Percentiles rank a stretch among this genome's conserved stretches.
These are phyloP conservation scores for Marchantia polymorpha DNA, from an alignment of 225 moss, liverwort and hornwort species.

Conservation along the genomic window DNA sequence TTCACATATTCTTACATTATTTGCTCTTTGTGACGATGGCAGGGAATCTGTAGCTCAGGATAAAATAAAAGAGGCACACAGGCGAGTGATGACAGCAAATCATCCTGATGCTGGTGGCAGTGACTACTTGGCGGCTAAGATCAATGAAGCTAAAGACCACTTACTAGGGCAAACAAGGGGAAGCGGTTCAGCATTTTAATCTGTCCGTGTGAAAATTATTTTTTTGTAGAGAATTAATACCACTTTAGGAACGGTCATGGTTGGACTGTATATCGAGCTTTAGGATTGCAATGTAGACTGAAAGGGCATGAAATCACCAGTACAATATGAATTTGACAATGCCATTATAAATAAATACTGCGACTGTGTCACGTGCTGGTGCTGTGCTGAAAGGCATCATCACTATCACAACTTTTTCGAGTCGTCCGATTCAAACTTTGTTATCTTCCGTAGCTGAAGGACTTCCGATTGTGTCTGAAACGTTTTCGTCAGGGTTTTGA, in stretches of 20 bases:
- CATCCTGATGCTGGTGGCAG: slow-evolving; percentile 92
- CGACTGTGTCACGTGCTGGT: too few species aligned
- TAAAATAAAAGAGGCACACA: slow-evolving; percentile 87
- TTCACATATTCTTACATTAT: too few species aligned
- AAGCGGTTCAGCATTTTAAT: slow-evolving; percentile 68
- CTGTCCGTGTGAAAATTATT: background rate
- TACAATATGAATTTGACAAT: background rate
- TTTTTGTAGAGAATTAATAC: background rate
- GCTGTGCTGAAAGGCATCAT: too few species aligned
- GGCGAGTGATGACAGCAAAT: slow-evolving; percentile 93
- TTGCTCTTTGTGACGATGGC: background rate
- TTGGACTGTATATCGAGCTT: slow-evolving; percentile 12
- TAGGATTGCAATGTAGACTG: background rate
- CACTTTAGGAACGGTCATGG: background rate
- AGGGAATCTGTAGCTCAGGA: slow-evolving; percentile 85
- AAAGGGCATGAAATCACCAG: background rate
- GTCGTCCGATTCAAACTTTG: too few species aligned
- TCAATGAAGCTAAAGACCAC: slow-evolving; percentile 94
- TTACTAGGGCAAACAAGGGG: slow-evolving; percentile 77
- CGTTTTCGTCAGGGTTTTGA: too few species aligned
- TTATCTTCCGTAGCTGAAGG: too few species aligned
- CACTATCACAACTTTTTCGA: too few species aligned
- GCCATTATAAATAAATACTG: too few species aligned
- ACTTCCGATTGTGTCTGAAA: too few species aligned
- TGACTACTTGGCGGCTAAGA: slow-evolving; percentile 81